Evolutionary conservation across 106 monocot genomes (phyloP), one percentile per base, ranked within the genome.

Genomic region (Allium cepa): DNA sequence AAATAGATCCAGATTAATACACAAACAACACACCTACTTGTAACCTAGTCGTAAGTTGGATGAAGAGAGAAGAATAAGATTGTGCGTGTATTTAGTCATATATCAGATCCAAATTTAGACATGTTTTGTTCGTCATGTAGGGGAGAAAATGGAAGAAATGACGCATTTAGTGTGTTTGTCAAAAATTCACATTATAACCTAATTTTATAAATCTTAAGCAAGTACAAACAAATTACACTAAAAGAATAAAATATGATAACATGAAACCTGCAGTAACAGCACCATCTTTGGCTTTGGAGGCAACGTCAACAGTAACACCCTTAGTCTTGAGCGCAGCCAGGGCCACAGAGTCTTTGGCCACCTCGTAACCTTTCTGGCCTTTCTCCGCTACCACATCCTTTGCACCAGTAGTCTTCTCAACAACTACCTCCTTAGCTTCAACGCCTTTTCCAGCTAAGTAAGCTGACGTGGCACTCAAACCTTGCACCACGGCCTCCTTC

Each of bases 401-500:
- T 0, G 67, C 67, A 8, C 10, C 67, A 8, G 11, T 13, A 11
- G 52, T 52, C 11, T 49, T 49, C 8, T 10, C 47, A 3, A 49
- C 79, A 0, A 68, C 64, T 3, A 57, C 12, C 36, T 63, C 75
- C 55, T 72, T 78, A 11, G 74, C 74, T 13, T 26, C 78, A 1
- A 26, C 26, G 1, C 75, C 75, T 56, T 78, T 78, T 7, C 75
- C 67, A 10, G 72, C 46, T 8, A 68, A 8, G 68, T 78, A 84
- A 7, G 71, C 59, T 17, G 69, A 49, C 15, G 88, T 76, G 14
- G 79, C 77, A 46, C 57, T 67, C 10, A 63, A 1, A 11, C 77
- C 77, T 2, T 84, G 77, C 18, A 48, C 22, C 45, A 68, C 63
- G 49, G 83, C 56, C 22, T 87, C 87, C 49, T 83, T 85, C 15